Conservation (phyloP, 179 eudicot species). For the Vitellaria paradoxa region DNA sequence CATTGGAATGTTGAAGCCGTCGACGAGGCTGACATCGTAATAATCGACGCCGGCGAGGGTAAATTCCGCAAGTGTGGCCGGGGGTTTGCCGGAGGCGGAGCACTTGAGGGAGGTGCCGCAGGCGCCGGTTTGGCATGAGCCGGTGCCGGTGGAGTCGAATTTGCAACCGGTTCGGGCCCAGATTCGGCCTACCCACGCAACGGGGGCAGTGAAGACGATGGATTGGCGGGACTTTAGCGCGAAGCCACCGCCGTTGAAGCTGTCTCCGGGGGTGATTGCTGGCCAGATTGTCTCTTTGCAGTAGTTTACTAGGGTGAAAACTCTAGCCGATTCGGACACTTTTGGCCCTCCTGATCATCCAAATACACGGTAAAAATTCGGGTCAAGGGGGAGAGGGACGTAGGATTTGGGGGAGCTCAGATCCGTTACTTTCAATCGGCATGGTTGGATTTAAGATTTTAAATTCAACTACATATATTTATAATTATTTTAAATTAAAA, state of each 20-base stretch:
- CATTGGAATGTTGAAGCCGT: conserved; percentile 64
- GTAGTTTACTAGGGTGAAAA: conserved; percentile 59
- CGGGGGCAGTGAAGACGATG: conserved; percentile 47
- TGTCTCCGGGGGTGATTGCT: conserved; percentile 51
- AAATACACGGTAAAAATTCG: no score
- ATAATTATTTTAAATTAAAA: no score
- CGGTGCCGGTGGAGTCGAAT: conserved; percentile 54
- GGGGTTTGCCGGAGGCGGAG: conserved; percentile 48
- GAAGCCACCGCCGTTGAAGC: conserved; percentile 65
- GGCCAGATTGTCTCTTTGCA: conserved; percentile 88
- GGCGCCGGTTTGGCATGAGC: conserved; percentile 56
- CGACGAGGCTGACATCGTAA: conserved; percentile 74
- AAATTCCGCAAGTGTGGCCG: conserved; percentile 68
- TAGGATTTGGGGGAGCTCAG: no score
- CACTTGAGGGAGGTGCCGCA: conserved; percentile 64
- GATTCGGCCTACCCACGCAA: conserved; percentile 66
- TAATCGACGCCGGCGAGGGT: conserved; percentile 49
- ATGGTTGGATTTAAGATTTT: no score
- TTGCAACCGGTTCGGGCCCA: conserved; percentile 84
- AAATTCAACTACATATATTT: no score
- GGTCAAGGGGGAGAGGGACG: no score
- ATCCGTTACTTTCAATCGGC: no score
- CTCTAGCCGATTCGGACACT: conserved; percentile 41
- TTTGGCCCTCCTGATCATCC: conserved; percentile 28
- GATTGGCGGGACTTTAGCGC: conserved; percentile 43